phyloP scores from a whole-genome alignment of 208 protist genomes.

The Sergeia podlipaevii region DNA sequence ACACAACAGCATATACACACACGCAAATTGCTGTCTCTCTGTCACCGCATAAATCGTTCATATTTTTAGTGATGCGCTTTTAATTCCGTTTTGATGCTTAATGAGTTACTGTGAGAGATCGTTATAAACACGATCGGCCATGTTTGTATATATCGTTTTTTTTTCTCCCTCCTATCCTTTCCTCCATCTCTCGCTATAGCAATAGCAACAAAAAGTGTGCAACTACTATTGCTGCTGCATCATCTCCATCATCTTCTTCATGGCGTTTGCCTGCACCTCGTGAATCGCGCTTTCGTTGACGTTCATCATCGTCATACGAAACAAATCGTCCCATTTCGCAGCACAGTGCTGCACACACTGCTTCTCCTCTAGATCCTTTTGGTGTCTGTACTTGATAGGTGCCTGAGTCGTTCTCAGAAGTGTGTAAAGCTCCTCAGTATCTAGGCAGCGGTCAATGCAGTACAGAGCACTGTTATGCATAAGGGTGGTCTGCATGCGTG shows the following conservation, averaged over 20 bases:
- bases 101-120: too few species aligned
- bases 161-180: too few species aligned
- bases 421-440: slow-evolving; percentile 88
- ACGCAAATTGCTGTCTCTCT: not conserved
- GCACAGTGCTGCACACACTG: slow-evolving; percentile 72
- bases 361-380: slow-evolving; percentile 85
- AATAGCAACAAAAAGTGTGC: not conserved
- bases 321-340: slow-evolving; percentile 73
- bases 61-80: too few species aligned
- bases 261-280: slow-evolving; percentile 55
- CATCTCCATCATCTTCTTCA: slow-evolving; percentile 46
- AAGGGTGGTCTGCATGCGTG: slow-evolving; percentile 51
- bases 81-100: too few species aligned
- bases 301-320: slow-evolving; percentile 33
- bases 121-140: too few species aligned
- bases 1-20: not conserved
- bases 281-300: slow-evolving; percentile 44
- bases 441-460: slow-evolving; percentile 78
- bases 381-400: slow-evolving; percentile 64
- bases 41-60: too few species aligned
- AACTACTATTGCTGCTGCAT: slow-evolving; percentile 43
- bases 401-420: slow-evolving; percentile 74
- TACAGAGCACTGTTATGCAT: slow-evolving; percentile 49
- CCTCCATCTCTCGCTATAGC: not conserved
- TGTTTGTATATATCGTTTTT: not conserved